Evolutionary conservation across 176 grass and related monocot genomes (phyloP), one percentile per base, ranked within the genome.

Genomic region (Hyparrhenia diplandra): DNA sequence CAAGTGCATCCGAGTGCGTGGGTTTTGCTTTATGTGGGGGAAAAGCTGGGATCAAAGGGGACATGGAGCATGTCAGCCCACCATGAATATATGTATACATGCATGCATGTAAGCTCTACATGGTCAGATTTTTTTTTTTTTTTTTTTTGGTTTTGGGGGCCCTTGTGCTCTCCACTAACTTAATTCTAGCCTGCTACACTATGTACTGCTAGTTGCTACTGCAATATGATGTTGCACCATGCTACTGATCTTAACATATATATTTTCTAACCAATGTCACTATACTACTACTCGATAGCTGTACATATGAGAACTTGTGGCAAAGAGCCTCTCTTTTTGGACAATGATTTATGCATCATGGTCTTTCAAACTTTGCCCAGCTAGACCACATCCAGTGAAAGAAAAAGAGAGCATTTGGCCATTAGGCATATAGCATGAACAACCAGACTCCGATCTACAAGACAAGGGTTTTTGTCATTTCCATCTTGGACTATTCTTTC

Each of bases 281-380:
- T 36, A 11, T 36, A 11, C 37, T 39, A 39, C 36, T 14, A 41
- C 36, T 69, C 40, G 67, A 43, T 37, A 70, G 17, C 8, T 45
- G 24, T 51, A 51, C 70, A 25, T 51, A 51, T 68, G 73, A 64
- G 54, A 64, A 46, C 8, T 72, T 21, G 73, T 27, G 18, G 13
- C 64, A 85, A 79, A 88, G 69, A 34, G 24, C 13, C 68, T 47
- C 82, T 78, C 72, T 82, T 89, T 90, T 90, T 80, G 82, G n/a
- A 72, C 87, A 90, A 90, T 88, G 89, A 97, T 91, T 85, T 67
- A 72, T 90, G 85, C 30, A 88, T 88, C 67, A 86, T 54, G 89
- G 80, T 88, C 68, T 41, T 74, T 85, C 85, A 86, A 86, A 49
- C 77, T 64, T 41, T 85, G 78, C 35, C 60, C 67, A n/a, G 28